These are phyloP conservation scores for Psilocybe sp. DNA, from an alignment of 768 basidiomycete genomes.

Conservation along the genomic window DNA sequence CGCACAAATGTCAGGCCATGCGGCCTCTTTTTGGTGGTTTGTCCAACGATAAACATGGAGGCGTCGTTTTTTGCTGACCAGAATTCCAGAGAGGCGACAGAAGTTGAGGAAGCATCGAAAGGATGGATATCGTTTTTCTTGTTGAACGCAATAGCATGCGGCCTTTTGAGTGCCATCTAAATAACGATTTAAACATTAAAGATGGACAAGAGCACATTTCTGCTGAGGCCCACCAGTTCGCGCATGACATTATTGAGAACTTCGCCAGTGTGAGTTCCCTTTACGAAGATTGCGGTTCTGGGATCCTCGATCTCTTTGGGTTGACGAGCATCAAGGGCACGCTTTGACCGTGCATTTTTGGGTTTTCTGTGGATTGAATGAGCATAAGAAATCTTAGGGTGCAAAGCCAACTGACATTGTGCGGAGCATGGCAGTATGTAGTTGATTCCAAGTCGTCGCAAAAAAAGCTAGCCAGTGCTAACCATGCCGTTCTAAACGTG, in stretches of 20 bases:
- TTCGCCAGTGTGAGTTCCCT: slow-evolving; percentile 84
- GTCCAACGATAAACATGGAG: slow-evolving; percentile 84
- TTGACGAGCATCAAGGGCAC: slow-evolving; percentile 81
- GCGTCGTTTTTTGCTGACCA: slow-evolving; percentile 96
- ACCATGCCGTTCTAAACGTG: too few relatives aligned
- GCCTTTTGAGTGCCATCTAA: slow-evolving; percentile 93
- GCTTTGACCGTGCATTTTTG: slow-evolving; percentile 93
- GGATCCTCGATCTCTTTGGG: slow-evolving; percentile 89
- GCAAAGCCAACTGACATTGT: slow-evolving; percentile 5
- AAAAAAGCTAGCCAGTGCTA: too few relatives aligned
- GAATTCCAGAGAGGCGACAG: slow-evolving; percentile 71
- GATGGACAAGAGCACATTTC: too few relatives aligned
- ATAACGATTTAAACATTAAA: not conserved
- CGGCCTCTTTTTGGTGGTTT: slow-evolving; percentile 93
- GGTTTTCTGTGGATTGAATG: slow-evolving; percentile 57
- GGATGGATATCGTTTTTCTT: slow-evolving; percentile 92
- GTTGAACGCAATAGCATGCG: slow-evolving; percentile 86
- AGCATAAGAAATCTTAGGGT: not conserved
- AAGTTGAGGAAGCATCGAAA: slow-evolving; percentile 64
- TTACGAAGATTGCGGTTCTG: slow-evolving; percentile 86
- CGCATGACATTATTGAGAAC: slow-evolving; percentile 78
- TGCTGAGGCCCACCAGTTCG: slow-evolving; percentile 65
- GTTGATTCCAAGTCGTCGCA: too few relatives aligned
- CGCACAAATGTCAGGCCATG: slow-evolving; percentile 82
- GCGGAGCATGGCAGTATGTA: slow-evolving; percentile 5